Evolutionary conservation across 2,329 filamentous ascomycete genomes (phyloP).

Genomic region (Xylariaceae sp.): DNA sequence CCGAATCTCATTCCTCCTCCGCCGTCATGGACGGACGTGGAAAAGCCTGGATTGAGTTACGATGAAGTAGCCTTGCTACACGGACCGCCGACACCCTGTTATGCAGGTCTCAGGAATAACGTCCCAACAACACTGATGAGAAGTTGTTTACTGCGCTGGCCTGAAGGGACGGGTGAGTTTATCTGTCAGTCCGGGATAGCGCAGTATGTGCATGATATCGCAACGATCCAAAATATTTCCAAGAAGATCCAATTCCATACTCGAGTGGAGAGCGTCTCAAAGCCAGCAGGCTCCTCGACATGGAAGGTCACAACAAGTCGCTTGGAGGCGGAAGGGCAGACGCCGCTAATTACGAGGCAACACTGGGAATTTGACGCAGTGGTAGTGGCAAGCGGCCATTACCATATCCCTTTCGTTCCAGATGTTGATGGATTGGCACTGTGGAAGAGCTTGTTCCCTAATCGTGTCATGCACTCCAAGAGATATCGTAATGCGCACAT

Average conservation of each 20-base stretch:
- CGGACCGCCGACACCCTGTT: constrained; percentile 52
- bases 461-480: constrained; percentile 63
- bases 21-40: constrained; percentile 22
- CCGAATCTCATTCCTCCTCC: constrained; percentile 24
- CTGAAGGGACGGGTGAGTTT: constrained; percentile 54
- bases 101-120: constrained; percentile 64
- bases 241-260: constrained; percentile 52
- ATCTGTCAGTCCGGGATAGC: constrained; percentile 54
- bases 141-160: constrained; percentile 48
- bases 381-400: constrained; percentile 65
- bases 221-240: constrained; percentile 46
- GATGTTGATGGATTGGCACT: constrained; percentile 53
- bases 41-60: constrained; percentile 18
- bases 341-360: constrained; percentile 27
- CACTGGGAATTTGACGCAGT: constrained; percentile 56
- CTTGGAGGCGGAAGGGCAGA: constrained; percentile 29
- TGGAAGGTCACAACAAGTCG: constrained; percentile 53
- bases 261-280: constrained; percentile 50
- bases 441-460: constrained; percentile 53
- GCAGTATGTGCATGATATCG: constrained; percentile 59
- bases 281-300: constrained; percentile 34
- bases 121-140: constrained; percentile 58
- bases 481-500: constrained; percentile 60
- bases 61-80: constrained; percentile 35
- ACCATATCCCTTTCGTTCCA: constrained; percentile 59